Base-by-base conservation (phyloP, 345 rosid species). In the Salix udensis region DNA sequence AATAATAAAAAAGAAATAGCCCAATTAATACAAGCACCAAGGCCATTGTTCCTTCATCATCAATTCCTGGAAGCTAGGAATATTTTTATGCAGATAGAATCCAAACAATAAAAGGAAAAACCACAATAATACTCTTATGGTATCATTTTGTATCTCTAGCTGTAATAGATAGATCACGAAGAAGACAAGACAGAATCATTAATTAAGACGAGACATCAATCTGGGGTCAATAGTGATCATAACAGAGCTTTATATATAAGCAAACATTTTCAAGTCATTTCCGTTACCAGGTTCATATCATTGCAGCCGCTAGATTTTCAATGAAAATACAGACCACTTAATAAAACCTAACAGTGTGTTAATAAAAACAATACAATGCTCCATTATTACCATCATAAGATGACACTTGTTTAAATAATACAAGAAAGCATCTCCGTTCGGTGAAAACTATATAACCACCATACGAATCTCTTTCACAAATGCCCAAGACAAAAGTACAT, bases 361-460 rank as follows among this genome's bases (percentile, higher is more conserved):
- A 64, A 39, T 67, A 40, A 61, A 71, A 61, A 65, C 39, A 50
- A 74, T 52, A 61, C 2, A 67, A 48, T 21, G 23, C 55, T 67
- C 66, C 46, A 39, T 75, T 73, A 78, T 85, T 85, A 71, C 68
- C 34, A 61, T 31, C 70, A 66, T 16, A 18, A 66, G 44, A 60
- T 39, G 68, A 77, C 39, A 69, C 50, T 48, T 60, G 6, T 26
- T 53, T 16, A 68, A 80, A 82, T 68, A 40, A 60, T 53, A 77
- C 82, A 80, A 55, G 60, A 71, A 71, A 42, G 58, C 62, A 55
- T 71, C 71, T 37, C 76, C 24, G 48, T 60, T 72, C 46, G 37
- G 58, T 68, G 64, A 53, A 0, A 60, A 83, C 67, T 58, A 84
- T 67, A 53, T 85, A 74, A 84, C 79, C 83, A 69, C 74, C 67